Evolutionary conservation across 2,329 filamentous ascomycete species (phyloP).

Genomic region (Xylaria sp.): DNA sequence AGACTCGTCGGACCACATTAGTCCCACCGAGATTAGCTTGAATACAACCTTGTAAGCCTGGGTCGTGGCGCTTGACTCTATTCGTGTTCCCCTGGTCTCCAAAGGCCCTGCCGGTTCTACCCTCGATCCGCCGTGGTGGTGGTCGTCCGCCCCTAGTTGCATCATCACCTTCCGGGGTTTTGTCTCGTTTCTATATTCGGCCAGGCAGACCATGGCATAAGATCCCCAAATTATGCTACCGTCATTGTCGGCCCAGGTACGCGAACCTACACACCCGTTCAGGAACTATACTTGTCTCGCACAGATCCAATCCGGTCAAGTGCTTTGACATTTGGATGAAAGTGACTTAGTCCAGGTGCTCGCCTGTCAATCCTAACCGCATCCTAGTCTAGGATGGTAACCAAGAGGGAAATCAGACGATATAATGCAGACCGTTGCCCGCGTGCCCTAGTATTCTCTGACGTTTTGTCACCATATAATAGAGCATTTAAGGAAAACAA

Average conservation of each 20-base stretch:
- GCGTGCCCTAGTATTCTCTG: slow-evolving; percentile 48
- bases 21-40: slow-evolving; percentile 39
- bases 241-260: slow-evolving; percentile 60
- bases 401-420: slow-evolving; percentile 58
- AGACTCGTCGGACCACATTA: slow-evolving; percentile 45
- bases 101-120: slow-evolving; percentile 49
- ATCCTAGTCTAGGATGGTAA: slow-evolving; percentile 47
- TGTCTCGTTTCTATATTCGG: slow-evolving; percentile 63
- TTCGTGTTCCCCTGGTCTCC: slow-evolving; percentile 50
- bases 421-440: slow-evolving; percentile 57
- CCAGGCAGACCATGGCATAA: slow-evolving; percentile 63
- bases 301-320: slow-evolving; percentile 58
- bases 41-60: slow-evolving; percentile 40
- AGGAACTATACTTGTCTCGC: slow-evolving; percentile 61
- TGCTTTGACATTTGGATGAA: slow-evolving; percentile 59
- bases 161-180: slow-evolving; percentile 54
- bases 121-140: slow-evolving; percentile 48
- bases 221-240: slow-evolving; percentile 68
- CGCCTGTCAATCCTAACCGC: slow-evolving; percentile 52
- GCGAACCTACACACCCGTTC: slow-evolving; percentile 55
- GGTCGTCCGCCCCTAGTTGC: slow-evolving; percentile 52
- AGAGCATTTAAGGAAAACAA: slow-evolving; percentile 49
- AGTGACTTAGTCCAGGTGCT: slow-evolving; percentile 55
- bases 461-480: slow-evolving; percentile 51
- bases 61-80: slow-evolving; percentile 49